phyloP scores from a whole-genome alignment of 75 land plant species.

The Gnetum montanum region DNA sequence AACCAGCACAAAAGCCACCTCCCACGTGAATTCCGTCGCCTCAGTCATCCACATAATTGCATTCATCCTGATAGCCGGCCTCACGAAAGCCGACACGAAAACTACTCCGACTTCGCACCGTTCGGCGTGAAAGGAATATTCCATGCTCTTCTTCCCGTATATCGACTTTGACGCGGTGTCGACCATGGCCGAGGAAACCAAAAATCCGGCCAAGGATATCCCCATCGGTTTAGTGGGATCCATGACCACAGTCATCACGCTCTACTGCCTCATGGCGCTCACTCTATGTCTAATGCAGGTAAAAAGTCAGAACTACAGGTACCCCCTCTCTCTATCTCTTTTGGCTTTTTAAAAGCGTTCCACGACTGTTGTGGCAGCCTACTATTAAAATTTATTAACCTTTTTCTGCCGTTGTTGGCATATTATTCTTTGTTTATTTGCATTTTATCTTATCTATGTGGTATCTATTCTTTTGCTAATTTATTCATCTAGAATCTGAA shows the following conservation, averaged over 20 bases:
- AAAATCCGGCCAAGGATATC: slow-evolving; percentile 55
- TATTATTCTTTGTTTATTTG: too few species aligned
- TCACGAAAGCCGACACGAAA: slow-evolving; percentile 51
- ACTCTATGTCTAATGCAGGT: slow-evolving; percentile 44
- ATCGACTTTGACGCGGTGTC: slow-evolving; percentile 15
- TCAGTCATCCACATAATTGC: slow-evolving; percentile 47
- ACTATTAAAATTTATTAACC: too few species aligned
- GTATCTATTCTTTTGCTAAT: too few species aligned
- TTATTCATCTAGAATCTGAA: too few species aligned
- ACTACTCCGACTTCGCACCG: slow-evolving; percentile 42
- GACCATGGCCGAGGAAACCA: slow-evolving; percentile 70
- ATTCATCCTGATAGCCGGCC: slow-evolving; percentile 66
- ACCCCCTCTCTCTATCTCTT: too few species aligned
- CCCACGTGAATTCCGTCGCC: slow-evolving; percentile 58
- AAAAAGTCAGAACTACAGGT: too few species aligned
- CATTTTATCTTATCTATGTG: too few species aligned
- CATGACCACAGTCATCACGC: slow-evolving; percentile 26
- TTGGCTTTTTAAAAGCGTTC: too few species aligned
- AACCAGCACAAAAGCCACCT: slow-evolving; percentile 53
- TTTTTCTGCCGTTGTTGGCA: too few species aligned
- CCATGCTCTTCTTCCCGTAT: slow-evolving; percentile 38
- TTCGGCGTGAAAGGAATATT: slow-evolving; percentile 56
- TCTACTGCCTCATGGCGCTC: slow-evolving; percentile 38
- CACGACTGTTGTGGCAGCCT: too few species aligned
- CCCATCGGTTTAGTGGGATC: slow-evolving; percentile 63